Evolutionary conservation across 1,284 basidiomycete genomes (phyloP).

Genomic region (Cutaneotrichosporon sp.): DNA sequence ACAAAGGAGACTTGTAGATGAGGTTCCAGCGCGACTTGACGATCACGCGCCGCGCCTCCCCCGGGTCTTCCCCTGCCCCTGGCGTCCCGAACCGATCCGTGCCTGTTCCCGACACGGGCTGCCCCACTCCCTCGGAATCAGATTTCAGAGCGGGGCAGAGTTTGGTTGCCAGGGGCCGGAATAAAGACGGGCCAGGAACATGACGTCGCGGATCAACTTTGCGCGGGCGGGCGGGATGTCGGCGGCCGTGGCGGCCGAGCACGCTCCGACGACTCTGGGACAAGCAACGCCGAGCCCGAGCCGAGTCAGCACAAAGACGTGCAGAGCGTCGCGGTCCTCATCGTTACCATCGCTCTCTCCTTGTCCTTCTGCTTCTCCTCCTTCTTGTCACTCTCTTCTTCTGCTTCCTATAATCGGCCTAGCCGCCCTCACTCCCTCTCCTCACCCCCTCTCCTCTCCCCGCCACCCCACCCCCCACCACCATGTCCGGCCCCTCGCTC

Average conservation of each 20-base stretch:
- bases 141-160: no score
- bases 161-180: no score
- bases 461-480: background rate
- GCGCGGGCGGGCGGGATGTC: no score
- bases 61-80: background rate
- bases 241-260: background rate
- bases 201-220: background rate
- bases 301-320: no score
- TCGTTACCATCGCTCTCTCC: background rate
- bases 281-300: background rate
- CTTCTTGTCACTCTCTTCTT: background rate
- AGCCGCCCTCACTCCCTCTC: background rate
- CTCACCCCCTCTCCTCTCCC: background rate
- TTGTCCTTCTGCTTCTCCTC: no score
- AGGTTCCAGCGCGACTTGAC: background rate
- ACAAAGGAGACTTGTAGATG: background rate
- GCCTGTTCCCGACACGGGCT: no score
- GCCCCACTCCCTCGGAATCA: no score
- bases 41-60: background rate
- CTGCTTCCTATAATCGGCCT: background rate
- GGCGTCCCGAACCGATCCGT: no score
- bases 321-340: background rate
- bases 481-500: constrained; percentile 15
- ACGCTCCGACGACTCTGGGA: background rate
- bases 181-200: background rate